Base-by-base conservation (phyloP, 768 basidiomycete genomes). In the Postia placenta region DNA sequence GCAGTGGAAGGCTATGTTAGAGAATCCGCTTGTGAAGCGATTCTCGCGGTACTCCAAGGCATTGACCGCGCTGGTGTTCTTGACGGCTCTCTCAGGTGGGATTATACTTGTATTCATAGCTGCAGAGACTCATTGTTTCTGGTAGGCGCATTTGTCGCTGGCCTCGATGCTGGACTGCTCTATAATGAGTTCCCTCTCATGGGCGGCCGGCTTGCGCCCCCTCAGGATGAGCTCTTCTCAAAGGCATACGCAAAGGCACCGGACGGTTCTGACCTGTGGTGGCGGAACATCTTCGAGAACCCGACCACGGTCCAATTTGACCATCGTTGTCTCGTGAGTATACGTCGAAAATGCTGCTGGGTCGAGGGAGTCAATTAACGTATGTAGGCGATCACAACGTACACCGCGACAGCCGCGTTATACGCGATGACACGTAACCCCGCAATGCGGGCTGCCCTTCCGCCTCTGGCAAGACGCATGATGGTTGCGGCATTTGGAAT, bases 181-280 rank as follows among this genome's bases (percentile, higher is more conserved):
- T 98, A 98, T 69, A 99, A 99, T 62, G 95, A 98, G 62, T 99
- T 96, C 70, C 96, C 96, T 0, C 68, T 86, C 4, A 99, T 99
- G 95, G 95, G 92, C 30, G 93, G 87, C 5, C 76, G 82, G 14
- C 65, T 97, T 14, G 77, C 80, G 3, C 96, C 96, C 2, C 92
- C 93, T 0, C 52, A 71, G 5, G 78, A 84, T 30, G 96, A 98
- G 64, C 76, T 99, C 22, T 80, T 94, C 62, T 82, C 88, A 23
- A 61, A 75, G 1, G 70, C 73, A 5, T 98, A 96, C 64, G 80
- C 92, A 5, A 81, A 83, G 64, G 77, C 65, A 25, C 57, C 69
- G 0, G 85, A 89, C 63, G 72, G 78, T 53, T 80, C 79, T 1
- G 92, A 96, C 60, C 62, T 79, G n/a, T 94, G 87, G 86, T 95